These are phyloP conservation scores for Sarcocystis neurona DNA, from an alignment of 169 alveolate genomes.

Conservation along the genomic window DNA sequence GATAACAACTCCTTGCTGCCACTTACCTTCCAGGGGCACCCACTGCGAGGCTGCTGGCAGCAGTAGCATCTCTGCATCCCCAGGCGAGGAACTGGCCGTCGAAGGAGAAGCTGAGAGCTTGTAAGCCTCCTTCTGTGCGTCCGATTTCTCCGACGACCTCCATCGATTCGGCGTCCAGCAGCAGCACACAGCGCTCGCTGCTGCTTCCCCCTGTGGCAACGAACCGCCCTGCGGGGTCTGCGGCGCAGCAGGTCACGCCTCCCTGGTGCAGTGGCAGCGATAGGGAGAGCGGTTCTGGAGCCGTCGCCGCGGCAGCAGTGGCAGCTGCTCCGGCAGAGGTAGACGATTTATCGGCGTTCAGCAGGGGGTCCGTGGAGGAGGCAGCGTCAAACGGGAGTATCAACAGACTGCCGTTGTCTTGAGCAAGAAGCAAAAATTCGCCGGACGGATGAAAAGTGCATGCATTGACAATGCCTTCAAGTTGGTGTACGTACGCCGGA, in stretches of 20 bases:
- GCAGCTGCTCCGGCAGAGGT: too few species aligned
- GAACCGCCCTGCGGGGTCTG: slow-evolving; percentile 17
- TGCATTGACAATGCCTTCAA: background rate
- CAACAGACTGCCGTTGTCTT: background rate
- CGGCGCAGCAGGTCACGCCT: background rate
- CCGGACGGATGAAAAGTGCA: background rate
- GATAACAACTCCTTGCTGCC: too few species aligned
- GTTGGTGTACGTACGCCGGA: too few species aligned
- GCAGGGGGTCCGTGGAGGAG: background rate
- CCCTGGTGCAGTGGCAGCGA: background rate
- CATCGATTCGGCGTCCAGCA: background rate
- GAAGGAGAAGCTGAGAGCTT: slow-evolving; percentile 11
- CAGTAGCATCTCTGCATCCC: background rate
- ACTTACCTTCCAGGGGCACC: too few species aligned
- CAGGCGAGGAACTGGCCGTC: slow-evolving; percentile 35
- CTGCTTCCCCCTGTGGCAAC: slow-evolving; percentile 32
- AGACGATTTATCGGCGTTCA: too few species aligned
- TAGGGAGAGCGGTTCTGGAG: background rate
- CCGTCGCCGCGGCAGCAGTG: too few species aligned
- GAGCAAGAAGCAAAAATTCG: background rate
- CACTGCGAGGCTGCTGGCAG: too few species aligned
- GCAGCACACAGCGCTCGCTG: slow-evolving; percentile 7
- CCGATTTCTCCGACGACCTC: slow-evolving; percentile 7
- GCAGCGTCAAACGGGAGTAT: background rate
- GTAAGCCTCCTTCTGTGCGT: background rate